phyloP scores from a whole-genome alignment of 805 yeast genomes.

The Nakazawaea wyomingensis region DNA sequence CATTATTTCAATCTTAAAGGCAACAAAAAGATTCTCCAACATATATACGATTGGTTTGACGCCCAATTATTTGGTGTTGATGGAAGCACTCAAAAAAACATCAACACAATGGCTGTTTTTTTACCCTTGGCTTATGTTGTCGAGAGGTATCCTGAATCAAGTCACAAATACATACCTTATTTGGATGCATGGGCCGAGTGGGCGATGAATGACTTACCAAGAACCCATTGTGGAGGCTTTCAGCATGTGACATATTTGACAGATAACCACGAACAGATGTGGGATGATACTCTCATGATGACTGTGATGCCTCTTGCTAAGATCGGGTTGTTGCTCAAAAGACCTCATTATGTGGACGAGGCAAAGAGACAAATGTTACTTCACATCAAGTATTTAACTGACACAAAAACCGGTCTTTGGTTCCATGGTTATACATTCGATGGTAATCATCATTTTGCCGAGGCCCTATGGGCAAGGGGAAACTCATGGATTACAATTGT shows the following conservation, averaged over 20 bases:
- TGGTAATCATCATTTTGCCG: conserved; percentile 22
- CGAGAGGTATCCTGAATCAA: conserved; percentile 18
- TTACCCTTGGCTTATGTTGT: conserved; percentile 27
- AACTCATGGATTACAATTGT: conserved; percentile 33
- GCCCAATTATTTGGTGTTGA: conserved; percentile 23
- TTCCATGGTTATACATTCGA: conserved; percentile 30
- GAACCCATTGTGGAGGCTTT: conserved; percentile 30
- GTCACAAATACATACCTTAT: conserved; percentile 22
- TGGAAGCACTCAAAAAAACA: conserved; percentile 29
- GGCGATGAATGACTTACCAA: conserved; percentile 26
- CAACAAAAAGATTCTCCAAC: conserved; percentile 19
- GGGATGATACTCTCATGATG: conserved; percentile 32
- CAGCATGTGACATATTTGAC: conserved; percentile 30
- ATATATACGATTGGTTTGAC: conserved; percentile 25
- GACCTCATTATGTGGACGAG: conserved; percentile 29
- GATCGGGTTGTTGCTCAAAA: conserved; percentile 24
- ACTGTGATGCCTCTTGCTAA: conserved; percentile 32
- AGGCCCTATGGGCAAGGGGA: conserved; percentile 33
- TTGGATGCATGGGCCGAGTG: conserved; percentile 32
- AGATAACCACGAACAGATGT: conserved; percentile 25
- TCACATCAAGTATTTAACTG: conserved; percentile 28
- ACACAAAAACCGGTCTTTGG: conserved; percentile 27
- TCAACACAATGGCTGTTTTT: conserved; percentile 32
- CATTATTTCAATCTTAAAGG: conserved; percentile 27
- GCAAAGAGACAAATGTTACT: conserved; percentile 29